Conservation (phyloP, 306 rosid species). For the Begonia peltatifolia region DNA sequence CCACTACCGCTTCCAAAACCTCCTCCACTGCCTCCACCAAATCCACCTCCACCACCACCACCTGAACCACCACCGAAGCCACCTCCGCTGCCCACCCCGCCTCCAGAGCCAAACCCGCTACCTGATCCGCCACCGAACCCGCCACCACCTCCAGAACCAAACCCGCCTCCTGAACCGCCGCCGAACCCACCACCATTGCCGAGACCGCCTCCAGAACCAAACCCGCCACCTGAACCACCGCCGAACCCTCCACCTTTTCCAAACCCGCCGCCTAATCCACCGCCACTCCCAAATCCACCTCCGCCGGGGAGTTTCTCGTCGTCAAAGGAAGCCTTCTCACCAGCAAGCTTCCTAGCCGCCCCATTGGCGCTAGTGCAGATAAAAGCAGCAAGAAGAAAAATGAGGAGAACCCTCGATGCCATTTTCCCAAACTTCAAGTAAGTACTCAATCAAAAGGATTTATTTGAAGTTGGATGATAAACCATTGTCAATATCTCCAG, state of each 20-base stretch:
- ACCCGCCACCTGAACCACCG: no score
- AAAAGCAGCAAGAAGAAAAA: not conserved
- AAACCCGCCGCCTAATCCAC: no score
- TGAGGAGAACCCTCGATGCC: not conserved
- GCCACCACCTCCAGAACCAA: not conserved
- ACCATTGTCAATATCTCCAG: not conserved
- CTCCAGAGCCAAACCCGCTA: conserved; percentile 1
- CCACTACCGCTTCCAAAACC: not conserved
- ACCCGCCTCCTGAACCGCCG: no score
- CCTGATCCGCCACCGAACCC: not conserved
- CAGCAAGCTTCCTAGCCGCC: not conserved
- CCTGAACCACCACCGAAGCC: not conserved
- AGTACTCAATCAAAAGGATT: not conserved
- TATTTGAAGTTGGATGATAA: not conserved
- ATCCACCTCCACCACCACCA: not conserved
- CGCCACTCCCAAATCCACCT: no score
- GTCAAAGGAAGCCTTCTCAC: not conserved
- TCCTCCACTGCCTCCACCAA: not conserved
- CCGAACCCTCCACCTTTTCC: no score
- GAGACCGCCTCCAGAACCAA: no score
- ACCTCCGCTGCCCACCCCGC: not conserved
- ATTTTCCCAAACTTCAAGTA: not conserved
- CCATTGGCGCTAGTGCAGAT: not conserved
- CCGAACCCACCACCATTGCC: no score
- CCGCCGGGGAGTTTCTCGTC: not conserved